phyloP scores from a whole-genome alignment of 768 basidiomycete species.

The Butyriboletus loyo region DNA sequence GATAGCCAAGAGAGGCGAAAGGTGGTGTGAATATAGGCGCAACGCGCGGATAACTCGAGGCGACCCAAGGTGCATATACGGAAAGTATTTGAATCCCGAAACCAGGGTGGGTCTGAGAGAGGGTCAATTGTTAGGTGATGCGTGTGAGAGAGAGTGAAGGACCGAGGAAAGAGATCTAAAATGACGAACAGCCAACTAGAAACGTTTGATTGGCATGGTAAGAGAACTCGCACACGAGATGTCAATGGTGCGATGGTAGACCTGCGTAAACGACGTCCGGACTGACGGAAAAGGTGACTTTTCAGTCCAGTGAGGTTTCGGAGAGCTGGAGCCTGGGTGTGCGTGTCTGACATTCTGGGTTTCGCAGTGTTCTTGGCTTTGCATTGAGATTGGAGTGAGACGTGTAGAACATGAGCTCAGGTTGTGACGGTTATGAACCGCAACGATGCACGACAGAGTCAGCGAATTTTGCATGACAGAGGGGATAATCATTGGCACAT shows the following conservation, averaged over 20 bases:
- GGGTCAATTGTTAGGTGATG: not conserved
- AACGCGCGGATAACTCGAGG: constrained; percentile 27
- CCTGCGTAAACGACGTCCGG: not conserved
- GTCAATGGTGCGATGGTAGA: not conserved
- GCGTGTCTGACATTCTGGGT: not conserved
- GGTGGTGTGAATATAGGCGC: not conserved
- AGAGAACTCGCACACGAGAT: not conserved
- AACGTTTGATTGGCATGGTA: constrained; percentile 26
- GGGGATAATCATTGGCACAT: not conserved
- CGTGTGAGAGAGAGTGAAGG: constrained; percentile 5
- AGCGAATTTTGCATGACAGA: not conserved
- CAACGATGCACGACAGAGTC: constrained; percentile 7
- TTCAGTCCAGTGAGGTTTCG: not conserved
- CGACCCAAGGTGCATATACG: not conserved
- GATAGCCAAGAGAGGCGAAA: constrained; percentile 9
- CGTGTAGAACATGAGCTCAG: not conserved
- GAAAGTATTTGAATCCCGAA: constrained; percentile 1
- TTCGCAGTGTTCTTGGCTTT: not conserved
- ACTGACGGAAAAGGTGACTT: not conserved
- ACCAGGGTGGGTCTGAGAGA: constrained; percentile 4
- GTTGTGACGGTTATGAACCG: constrained; percentile 9
- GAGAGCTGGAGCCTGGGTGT: not conserved
- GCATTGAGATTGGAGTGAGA: not conserved
- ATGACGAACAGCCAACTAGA: constrained; percentile 16
- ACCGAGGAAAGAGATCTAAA: constrained; percentile 1